Percentiles rank a stretch among this genome's conserved stretches.
phyloP scores from a whole-genome alignment of 306 rosid genomes.

The Malus sylvestris region DNA sequence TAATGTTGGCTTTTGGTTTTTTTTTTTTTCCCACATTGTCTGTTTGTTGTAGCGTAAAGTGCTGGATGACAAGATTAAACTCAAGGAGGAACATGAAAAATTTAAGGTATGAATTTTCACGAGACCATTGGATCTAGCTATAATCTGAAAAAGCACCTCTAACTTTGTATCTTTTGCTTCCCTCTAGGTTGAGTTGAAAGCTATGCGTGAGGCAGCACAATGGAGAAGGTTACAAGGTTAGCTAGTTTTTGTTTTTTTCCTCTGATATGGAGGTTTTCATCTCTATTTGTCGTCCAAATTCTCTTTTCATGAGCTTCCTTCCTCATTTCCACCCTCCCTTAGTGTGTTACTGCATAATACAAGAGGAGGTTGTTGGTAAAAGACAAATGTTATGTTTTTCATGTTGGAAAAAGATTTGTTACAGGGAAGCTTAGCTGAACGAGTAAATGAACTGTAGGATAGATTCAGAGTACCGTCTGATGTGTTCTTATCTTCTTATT shows the following conservation, averaged over 20 bases:
- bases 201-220: conserved; percentile 83
- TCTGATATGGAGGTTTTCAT: conserved; percentile 11
- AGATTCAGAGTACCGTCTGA: no score
- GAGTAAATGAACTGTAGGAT: background rate
- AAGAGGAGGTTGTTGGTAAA: background rate
- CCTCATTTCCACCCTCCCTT: background rate
- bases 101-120: conserved; percentile 45
- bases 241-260: background rate
- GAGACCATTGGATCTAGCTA: background rate
- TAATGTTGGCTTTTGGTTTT: background rate
- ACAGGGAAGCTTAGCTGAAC: background rate
- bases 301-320: background rate
- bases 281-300: background rate
- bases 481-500: no score
- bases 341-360: background rate
- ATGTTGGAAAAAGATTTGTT: background rate
- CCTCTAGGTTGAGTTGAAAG: conserved; percentile 63
- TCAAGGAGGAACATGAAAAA: conserved; percentile 72
- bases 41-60: conserved; percentile 61
- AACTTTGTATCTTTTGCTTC: conserved; percentile 6
- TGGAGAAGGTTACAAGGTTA: conserved; percentile 93
- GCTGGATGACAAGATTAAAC: conserved; percentile 77
- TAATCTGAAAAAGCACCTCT: background rate
- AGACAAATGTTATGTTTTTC: background rate
- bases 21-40: background rate